phyloP scores from a whole-genome alignment of 148 eudicot genomes.

The Oxyria digyna region DNA sequence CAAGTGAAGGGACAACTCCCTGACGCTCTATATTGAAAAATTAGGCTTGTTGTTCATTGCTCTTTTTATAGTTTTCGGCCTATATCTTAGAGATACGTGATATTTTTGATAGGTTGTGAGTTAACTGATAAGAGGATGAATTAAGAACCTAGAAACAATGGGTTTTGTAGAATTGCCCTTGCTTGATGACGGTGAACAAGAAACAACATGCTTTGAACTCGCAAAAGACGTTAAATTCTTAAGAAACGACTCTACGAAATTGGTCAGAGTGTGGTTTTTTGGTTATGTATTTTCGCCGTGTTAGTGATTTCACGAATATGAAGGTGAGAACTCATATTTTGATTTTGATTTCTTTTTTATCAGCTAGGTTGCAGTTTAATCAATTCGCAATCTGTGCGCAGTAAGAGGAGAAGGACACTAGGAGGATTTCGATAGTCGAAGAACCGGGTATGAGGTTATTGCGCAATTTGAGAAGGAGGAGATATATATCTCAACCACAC shows the following conservation, averaged over 20 bases:
- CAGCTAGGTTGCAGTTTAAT: too few relatives aligned
- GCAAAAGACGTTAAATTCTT: constrained; percentile 50
- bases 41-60: constrained; percentile 95
- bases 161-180: constrained; percentile 57
- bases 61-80: constrained; percentile 19
- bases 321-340: too few relatives aligned
- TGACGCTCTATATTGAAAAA: constrained; percentile 82
- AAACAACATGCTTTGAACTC: constrained; percentile 16
- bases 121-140: constrained; percentile 75
- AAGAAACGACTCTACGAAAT: constrained; percentile 51
- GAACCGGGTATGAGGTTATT: too few relatives aligned
- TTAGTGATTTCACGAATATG: too few relatives aligned
- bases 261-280: constrained; percentile 45
- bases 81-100: background rate
- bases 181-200: constrained; percentile 30
- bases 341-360: too few relatives aligned
- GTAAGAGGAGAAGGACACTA: too few relatives aligned
- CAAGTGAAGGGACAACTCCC: constrained; percentile 76
- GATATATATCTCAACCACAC: too few relatives aligned
- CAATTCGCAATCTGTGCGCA: too few relatives aligned
- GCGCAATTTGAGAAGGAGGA: too few relatives aligned
- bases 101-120: constrained; percentile 72
- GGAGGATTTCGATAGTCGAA: too few relatives aligned
- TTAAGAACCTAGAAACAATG: constrained; percentile 49
- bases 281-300: constrained; percentile 51